Evolutionary conservation across 2,329 filamentous ascomycete species (phyloP).

Genomic region (Penicillium corylophilum): DNA sequence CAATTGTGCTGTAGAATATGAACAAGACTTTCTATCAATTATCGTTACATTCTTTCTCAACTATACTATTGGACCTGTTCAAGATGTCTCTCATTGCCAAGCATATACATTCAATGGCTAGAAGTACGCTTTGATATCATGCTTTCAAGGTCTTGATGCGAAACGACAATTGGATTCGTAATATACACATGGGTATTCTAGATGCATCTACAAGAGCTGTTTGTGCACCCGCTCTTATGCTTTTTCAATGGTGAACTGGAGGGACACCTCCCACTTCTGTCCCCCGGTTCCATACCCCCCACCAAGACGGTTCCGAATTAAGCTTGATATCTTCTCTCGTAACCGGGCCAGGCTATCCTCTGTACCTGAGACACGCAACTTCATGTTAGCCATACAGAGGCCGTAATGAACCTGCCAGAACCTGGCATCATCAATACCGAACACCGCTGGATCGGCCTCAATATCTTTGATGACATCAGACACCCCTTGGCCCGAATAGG

Average conservation of each 20-base stretch:
- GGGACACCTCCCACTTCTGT: slow-evolving; percentile 88
- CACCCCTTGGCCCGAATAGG: slow-evolving; percentile 65
- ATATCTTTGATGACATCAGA: slow-evolving; percentile 80
- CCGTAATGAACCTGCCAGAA: slow-evolving; percentile 99
- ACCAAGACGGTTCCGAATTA: slow-evolving; percentile 82
- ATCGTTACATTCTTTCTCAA: background rate
- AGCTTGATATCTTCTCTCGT: slow-evolving; percentile 70
- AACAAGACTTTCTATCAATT: slow-evolving; percentile 8
- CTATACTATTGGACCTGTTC: background rate
- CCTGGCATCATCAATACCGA: slow-evolving; percentile 79
- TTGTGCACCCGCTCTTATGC: slow-evolving; percentile 1
- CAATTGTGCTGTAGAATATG: slow-evolving; percentile 18
- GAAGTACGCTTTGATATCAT: background rate
- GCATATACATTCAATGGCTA: background rate
- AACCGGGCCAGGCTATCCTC: slow-evolving; percentile 72
- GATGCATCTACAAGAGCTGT: background rate
- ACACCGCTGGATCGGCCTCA: slow-evolving; percentile 72
- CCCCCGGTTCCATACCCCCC: slow-evolving; percentile 80
- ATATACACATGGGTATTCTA: slow-evolving; percentile 11
- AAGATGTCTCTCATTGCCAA: background rate
- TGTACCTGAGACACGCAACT: slow-evolving; percentile 69
- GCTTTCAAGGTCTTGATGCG: background rate
- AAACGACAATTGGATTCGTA: background rate
- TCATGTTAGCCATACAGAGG: slow-evolving; percentile 91
- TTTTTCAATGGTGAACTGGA: slow-evolving; percentile 67